These are phyloP conservation scores for Fusarium sp. DNA, from an alignment of 2,329 filamentous ascomycete genomes.

Conservation along the genomic window DNA sequence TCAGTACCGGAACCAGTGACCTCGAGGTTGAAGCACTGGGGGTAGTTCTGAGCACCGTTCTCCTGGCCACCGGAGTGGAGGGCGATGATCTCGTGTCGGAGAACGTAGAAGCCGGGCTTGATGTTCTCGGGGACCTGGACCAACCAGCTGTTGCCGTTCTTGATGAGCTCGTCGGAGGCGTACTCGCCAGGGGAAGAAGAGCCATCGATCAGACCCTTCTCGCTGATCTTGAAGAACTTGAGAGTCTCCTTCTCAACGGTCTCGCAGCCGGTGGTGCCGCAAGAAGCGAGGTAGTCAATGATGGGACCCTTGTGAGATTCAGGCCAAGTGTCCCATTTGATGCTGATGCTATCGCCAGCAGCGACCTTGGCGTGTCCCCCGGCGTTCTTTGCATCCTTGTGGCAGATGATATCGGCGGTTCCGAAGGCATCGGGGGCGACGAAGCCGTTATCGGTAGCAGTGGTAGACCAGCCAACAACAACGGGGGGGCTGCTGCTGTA, in stretches of 20 bases:
- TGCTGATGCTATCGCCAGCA: constrained; percentile 54
- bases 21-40: constrained; percentile 42
- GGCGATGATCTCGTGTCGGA: constrained; percentile 65
- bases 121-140: constrained; percentile 51
- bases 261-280: constrained; percentile 64
- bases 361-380: constrained; percentile 52
- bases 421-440: constrained; percentile 56
- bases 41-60: constrained; percentile 36
- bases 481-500: constrained; percentile 34
- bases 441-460: constrained; percentile 63
- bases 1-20: constrained; percentile 56
- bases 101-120: constrained; percentile 57
- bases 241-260: constrained; percentile 65
- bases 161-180: constrained; percentile 56
- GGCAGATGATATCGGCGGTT: constrained; percentile 60
- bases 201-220: constrained; percentile 63
- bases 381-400: constrained; percentile 55
- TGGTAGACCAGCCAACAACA: constrained; percentile 54
- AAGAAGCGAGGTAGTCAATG: constrained; percentile 73
- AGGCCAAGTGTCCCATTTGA: constrained; percentile 59
- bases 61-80: constrained; percentile 54
- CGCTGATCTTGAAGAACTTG: constrained; percentile 74
- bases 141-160: constrained; percentile 51
- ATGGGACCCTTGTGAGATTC: constrained; percentile 65
- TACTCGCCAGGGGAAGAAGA: constrained; percentile 54